Percentiles rank a stretch among this genome's conserved stretches.
phyloP scores from a whole-genome alignment of 2,329 filamentous ascomycete genomes.

The Thyridium curvatum region DNA sequence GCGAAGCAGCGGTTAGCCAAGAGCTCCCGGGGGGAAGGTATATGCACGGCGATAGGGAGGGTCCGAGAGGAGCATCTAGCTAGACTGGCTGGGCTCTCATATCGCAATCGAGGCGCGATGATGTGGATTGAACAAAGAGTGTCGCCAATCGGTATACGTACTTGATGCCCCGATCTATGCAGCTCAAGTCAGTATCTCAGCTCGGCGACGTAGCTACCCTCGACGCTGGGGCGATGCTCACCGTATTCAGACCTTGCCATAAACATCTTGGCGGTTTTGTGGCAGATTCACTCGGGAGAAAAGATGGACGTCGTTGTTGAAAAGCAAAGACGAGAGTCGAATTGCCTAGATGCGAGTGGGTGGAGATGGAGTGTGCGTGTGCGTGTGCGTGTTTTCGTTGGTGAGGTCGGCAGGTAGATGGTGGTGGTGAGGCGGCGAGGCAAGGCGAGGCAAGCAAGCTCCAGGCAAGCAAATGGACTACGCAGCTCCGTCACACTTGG shows the following conservation, averaged over 20 bases:
- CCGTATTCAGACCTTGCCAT: conserved; percentile 99
- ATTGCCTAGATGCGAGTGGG: no score
- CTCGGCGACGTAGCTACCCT: not conserved
- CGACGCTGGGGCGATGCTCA: conserved; percentile 23
- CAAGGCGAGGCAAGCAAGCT: conserved; percentile 3
- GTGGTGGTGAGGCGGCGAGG: not conserved
- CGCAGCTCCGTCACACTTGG: conserved; percentile 8
- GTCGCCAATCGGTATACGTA: conserved; percentile 36
- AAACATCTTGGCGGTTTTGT: conserved; percentile 73
- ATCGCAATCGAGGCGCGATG: conserved; percentile 7
- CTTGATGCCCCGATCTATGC: conserved; percentile 95
- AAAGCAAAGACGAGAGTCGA: no score
- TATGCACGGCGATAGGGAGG: no score
- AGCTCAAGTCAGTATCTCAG: not conserved
- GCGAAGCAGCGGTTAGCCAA: not conserved
- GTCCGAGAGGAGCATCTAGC: conserved; percentile 11
- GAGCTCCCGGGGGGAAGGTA: no score
- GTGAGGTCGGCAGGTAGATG: conserved; percentile 3
- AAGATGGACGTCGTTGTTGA: not conserved
- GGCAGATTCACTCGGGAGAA: conserved; percentile 1
- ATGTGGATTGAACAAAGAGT: conserved; percentile 5
- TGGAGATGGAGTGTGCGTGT: no score
- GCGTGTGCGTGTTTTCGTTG: not conserved
- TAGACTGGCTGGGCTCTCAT: no score
- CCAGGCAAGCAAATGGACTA: conserved; percentile 20